Conservation (phyloP, 768 basidiomycete genomes). For the Chalciporus piperatus region DNA sequence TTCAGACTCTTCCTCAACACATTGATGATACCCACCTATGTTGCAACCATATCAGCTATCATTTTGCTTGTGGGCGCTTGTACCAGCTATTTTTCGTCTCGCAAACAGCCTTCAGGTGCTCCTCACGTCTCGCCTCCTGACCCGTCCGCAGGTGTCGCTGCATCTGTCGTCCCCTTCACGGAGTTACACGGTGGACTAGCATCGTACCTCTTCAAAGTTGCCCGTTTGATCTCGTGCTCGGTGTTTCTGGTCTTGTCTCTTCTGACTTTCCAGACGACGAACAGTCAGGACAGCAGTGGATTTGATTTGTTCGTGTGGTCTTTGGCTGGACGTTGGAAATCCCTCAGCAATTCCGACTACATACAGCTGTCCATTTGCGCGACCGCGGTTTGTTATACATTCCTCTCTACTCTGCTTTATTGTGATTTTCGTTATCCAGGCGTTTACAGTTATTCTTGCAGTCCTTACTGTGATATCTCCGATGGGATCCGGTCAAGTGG, state of each 20-base stretch:
- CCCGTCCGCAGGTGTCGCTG: constrained; percentile 5
- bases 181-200: constrained; percentile 37
- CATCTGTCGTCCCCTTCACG: constrained; percentile 41
- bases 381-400: constrained; percentile 27
- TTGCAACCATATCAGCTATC: constrained; percentile 33
- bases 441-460: constrained; percentile 44
- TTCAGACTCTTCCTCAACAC: constrained; percentile 5
- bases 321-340: not conserved
- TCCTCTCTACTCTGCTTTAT: not conserved
- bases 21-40: constrained; percentile 37
- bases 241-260: constrained; percentile 50
- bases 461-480: constrained; percentile 39
- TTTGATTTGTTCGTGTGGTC: constrained; percentile 1
- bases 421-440: constrained; percentile 24
- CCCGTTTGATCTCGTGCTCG: constrained; percentile 43
- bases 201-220: constrained; percentile 47
- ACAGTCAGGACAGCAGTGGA: constrained; percentile 24
- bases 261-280: constrained; percentile 38
- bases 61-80: constrained; percentile 35
- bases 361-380: constrained; percentile 31
- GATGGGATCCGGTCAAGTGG: constrained; percentile 32
- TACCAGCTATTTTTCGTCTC: not conserved
- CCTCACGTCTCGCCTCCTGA: too few species aligned
- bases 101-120: not conserved
- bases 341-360: constrained; percentile 26